A percentile compares a stretch with the other conserved stretches of the same genome.
Conservation (phyloP, 495 filamentous ascomycete genomes). For the Alectoria sarmentosa region DNA sequence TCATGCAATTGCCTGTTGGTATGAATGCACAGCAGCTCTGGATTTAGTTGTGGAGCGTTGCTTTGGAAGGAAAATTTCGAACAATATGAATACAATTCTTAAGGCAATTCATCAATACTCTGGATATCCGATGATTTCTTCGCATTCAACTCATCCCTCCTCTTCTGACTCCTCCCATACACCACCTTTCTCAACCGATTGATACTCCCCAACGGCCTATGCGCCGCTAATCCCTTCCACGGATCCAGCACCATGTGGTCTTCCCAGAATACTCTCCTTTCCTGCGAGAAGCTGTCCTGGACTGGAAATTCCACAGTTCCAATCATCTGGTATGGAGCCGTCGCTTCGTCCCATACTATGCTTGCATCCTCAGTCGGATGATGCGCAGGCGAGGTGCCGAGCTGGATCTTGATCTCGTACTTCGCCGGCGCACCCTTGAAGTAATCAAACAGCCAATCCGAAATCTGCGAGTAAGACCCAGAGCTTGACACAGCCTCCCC, state of each 20-base stretch:
- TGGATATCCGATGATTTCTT: background rate
- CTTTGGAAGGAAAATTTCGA: too few species aligned
- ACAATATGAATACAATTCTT: too few species aligned
- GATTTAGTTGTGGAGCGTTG: too few species aligned
- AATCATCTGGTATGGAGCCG: slow-evolving; percentile 21
- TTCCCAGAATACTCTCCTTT: slow-evolving; percentile 20
- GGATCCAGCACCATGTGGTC: slow-evolving; percentile 17
- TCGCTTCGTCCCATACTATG: slow-evolving; percentile 21
- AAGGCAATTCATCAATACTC: slow-evolving; percentile 6
- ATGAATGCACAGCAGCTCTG: too few species aligned
- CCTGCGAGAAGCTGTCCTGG: slow-evolving; percentile 11
- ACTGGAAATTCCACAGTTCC: slow-evolving; percentile 14
- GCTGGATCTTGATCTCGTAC: slow-evolving; percentile 18
- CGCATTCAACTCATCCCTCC: slow-evolving; percentile 15
- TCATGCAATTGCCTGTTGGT: too few species aligned
- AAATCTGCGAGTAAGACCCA: slow-evolving; percentile 4
- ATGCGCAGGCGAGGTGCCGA: slow-evolving; percentile 18
- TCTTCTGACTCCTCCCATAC: slow-evolving; percentile 15
- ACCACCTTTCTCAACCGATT: slow-evolving; percentile 18
- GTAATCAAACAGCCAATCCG: slow-evolving; percentile 15
- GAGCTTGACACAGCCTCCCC: slow-evolving; percentile 1
- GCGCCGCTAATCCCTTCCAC: slow-evolving; percentile 13
- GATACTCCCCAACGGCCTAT: slow-evolving; percentile 19
- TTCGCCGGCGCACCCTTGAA: background rate
- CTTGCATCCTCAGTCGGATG: slow-evolving; percentile 21